Percentiles rank a stretch among this genome's conserved stretches.
These are phyloP conservation scores for Chalciporus piperatus DNA, from an alignment of 768 basidiomycete species.

Conservation along the genomic window DNA sequence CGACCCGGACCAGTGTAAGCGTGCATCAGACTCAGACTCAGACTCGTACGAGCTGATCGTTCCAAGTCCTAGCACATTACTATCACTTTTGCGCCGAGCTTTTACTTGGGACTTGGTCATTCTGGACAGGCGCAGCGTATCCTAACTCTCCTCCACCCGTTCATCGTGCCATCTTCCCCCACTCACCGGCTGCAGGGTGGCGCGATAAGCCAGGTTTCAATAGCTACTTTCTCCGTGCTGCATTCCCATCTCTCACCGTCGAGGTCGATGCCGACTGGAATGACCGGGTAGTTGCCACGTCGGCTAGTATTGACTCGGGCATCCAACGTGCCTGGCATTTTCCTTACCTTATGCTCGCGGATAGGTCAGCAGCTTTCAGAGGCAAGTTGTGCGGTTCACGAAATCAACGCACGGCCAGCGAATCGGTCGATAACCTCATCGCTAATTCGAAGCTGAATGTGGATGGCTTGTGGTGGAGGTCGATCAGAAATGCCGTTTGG, in stretches of 20 bases:
- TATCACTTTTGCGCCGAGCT: conserved; percentile 88
- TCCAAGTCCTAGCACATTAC: conserved; percentile 69
- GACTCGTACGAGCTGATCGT: conserved; percentile 1
- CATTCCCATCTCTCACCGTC: conserved; percentile 66
- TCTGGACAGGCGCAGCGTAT: conserved; percentile 57
- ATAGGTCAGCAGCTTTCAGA: conserved; percentile 75
- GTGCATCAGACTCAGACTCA: not conserved
- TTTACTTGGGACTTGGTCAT: conserved; percentile 70
- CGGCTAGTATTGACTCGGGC: conserved; percentile 16
- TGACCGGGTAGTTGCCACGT: conserved; percentile 48
- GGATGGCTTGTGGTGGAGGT: conserved; percentile 72
- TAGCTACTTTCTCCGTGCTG: conserved; percentile 68
- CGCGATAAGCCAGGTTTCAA: conserved; percentile 80
- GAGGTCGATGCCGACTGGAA: conserved; percentile 71
- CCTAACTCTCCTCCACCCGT: conserved; percentile 49
- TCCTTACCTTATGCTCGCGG: conserved; percentile 63
- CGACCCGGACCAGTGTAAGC: conserved; percentile 60
- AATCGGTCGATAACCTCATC: conserved; percentile 57
- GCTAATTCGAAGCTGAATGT: conserved; percentile 31
- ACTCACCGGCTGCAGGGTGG: conserved; percentile 58
- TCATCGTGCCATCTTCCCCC: conserved; percentile 69
- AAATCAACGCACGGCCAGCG: conserved; percentile 71
- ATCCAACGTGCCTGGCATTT: conserved; percentile 63
- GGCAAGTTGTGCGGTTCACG: conserved; percentile 59
- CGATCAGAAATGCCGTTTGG: conserved; percentile 63